Evolutionary conservation across 1,284 basidiomycete species (phyloP), one percentile per base, ranked within the genome.

Genomic region (Cryptococcus neoformans): DNA sequence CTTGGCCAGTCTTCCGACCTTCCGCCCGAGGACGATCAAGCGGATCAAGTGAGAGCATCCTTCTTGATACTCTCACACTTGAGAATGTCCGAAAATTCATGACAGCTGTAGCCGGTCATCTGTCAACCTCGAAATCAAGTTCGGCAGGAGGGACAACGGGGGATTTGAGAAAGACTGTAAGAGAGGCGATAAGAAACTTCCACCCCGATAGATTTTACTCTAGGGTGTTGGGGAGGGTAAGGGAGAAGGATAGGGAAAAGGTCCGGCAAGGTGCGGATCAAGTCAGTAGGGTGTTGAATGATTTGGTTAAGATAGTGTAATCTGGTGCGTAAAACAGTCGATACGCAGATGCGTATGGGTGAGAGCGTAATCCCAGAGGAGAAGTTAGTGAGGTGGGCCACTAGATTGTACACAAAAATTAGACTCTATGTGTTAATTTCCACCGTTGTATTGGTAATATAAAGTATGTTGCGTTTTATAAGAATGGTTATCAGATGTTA

Each of bases 121-220:
- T 28, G 28, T 28, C 28, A 28, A 28, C 28, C 28, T n/a, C 73
- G 83, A n/a, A 34, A 9, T n/a, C 17, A 10, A 62, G 76, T 60
- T 35, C 75, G 82, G 83, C 1, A 73, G 81, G 70, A 9, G 77
- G 45, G 0, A 74, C 78, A 21, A 76, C 72, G 60, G 79, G 71
- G 62, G 80, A 81, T 17, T 77, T 81, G 48, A 82, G 80, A 69
- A 84, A 85, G 50, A 78, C 83, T 28, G 76, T 87, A 8, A 80
- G 86, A 16, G 79, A 79, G 51, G 83, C 85, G 0, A 74, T 89
- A 37, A 73, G 87, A 51, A 79, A 83, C 4, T 89, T 87, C 83
- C 88, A 89, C 72, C 87, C 87, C 0, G 88, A 89, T 73, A 85
- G 88, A 70, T 80, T 86, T 62, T 87, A 90, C 69, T 84, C 85